Evolutionary conservation across 139 green algal species (phyloP).

Genomic region (Limnomonas spitsbergensis): DNA sequence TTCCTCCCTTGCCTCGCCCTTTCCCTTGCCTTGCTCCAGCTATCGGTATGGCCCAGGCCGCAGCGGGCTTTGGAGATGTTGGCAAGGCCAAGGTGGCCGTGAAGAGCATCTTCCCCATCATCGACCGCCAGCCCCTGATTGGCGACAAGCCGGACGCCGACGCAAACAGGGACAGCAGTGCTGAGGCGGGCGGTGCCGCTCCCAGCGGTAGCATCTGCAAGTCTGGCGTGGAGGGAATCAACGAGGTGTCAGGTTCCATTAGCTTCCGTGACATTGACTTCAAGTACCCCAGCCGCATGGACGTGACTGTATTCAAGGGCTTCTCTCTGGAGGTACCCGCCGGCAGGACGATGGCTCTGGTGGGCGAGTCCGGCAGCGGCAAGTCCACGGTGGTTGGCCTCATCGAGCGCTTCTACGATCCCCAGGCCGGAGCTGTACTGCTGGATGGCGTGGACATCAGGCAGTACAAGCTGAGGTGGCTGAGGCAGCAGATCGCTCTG

Average conservation of each 20-base stretch:
- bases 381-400: conserved; percentile 90
- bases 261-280: conserved; percentile 45
- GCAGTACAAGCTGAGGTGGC: conserved; percentile 65
- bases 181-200: neutral
- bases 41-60: conserved; percentile 48
- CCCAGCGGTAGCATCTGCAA: conserved; percentile 20
- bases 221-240: neutral
- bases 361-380: conserved; percentile 85
- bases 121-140: conserved; percentile 71
- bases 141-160: conserved; percentile 44
- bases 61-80: conserved; percentile 66
- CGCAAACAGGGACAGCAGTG: neutral
- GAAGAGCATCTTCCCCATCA: conserved; percentile 67
- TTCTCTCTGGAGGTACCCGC: conserved; percentile 57
- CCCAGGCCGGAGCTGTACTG: conserved; percentile 21
- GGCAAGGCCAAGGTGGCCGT: conserved; percentile 48
- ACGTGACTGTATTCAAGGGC: conserved; percentile 37
- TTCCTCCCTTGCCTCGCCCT: too few species aligned
- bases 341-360: conserved; percentile 76
- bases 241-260: neutral
- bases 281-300: conserved; percentile 57
- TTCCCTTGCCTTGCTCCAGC: conserved; percentile 53
- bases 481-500: conserved; percentile 66
- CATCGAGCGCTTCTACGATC: conserved; percentile 87
- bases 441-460: conserved; percentile 66